Evolutionary conservation across 192 early-diverging fungal species (phyloP), one percentile per base, ranked within the genome.

Genomic region (Backusella tuberculispora): DNA sequence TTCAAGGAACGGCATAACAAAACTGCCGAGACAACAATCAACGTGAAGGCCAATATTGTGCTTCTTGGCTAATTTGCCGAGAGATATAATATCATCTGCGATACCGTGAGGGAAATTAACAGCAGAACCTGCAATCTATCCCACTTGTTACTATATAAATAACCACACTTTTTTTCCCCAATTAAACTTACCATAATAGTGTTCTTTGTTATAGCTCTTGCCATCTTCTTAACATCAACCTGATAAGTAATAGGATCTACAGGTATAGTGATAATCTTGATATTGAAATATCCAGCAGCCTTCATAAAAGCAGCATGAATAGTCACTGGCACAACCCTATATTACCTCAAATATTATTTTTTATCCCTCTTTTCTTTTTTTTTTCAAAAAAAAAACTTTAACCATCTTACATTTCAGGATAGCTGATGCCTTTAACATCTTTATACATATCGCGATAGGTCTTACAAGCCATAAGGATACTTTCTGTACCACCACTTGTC

Each of bases 231-330:
- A n/a, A 96, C 46, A 74, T 96, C 90, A 4, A 93, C 97, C 66
- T 88, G 83, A 56, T 89, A 88, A 5, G 93, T 94, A 7, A 84
- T 85, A 34, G 89, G 85, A 76, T 97, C 91, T 26, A 98, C 86
- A 3, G 96, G 96, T 46, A 96, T 87, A 63, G 92, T 90, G 60
- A 95, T 87, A 17, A 97, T 75, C 77, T 93, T 94, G 74, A 99
- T 94, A 40, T 90, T 88, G 81, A 99, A 97, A 83, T 97, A 97
- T 56, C 87, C 85, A 24, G 95, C 92, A 2, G 93, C 97, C 87
- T 99, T 99, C 86, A 96, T 92, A 76, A 99, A 96, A 7, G 97
- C 97, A 19, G 96, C 95, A 73, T 99, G 97, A 41, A 93, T 91
- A 6, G 96, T 97, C n/a, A 91, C 89, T 4, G 97, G 96, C 1